Conservation (phyloP, 306 rosid genomes). For the Heteromeles arbutifolia region DNA sequence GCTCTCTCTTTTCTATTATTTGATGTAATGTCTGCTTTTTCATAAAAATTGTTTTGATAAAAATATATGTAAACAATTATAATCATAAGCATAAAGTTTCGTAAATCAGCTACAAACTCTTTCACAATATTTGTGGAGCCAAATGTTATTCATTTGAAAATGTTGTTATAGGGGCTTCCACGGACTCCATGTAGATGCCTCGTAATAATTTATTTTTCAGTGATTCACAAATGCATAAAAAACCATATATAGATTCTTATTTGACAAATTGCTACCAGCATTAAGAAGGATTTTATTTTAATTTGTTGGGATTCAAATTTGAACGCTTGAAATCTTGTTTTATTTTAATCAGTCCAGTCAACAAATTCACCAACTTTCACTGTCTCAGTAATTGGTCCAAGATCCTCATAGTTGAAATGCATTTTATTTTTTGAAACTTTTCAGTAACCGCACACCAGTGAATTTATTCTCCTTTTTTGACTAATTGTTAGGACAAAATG, state of each 20-base stretch:
- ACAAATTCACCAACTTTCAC: background rate
- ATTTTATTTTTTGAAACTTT: background rate
- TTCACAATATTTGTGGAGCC: no score
- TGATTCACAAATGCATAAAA: no score
- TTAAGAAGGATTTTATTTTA: no score
- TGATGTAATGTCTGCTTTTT: no score
- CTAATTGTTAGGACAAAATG: slow-evolving; percentile 12
- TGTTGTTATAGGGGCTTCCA: background rate
- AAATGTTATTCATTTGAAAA: background rate
- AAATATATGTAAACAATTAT: no score
- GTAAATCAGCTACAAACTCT: no score
- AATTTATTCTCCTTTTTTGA: slow-evolving; percentile 16
- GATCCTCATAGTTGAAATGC: slow-evolving; percentile 6
- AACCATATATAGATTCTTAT: no score
- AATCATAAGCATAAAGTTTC: no score
- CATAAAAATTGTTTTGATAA: no score
- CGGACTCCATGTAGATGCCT: background rate
- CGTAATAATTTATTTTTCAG: no score
- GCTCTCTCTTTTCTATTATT: no score
- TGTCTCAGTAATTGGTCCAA: background rate
- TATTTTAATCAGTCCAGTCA: background rate
- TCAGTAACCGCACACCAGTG: slow-evolving; percentile 1
- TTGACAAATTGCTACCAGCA: background rate
- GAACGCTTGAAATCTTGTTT: background rate
- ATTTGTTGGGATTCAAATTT: no score